Percentiles rank a stretch among this genome's conserved stretches.
Conservation (phyloP, 2,329 filamentous ascomycete species). For the Penicillium sp. region DNA sequence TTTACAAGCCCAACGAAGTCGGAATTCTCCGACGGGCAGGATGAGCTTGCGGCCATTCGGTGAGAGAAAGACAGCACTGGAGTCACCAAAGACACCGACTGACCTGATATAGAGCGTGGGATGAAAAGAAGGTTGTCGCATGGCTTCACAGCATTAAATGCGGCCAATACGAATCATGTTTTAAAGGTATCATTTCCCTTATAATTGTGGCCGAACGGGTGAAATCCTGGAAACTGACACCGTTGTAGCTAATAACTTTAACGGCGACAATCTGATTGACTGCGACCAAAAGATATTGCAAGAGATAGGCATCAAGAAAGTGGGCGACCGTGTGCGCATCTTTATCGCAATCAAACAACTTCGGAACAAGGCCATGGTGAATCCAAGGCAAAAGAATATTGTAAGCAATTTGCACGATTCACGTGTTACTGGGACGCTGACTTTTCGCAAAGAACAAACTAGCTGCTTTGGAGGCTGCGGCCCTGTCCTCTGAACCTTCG, state of each 20-base stretch:
- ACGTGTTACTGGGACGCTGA: slow-evolving; percentile 12
- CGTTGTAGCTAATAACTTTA: slow-evolving; percentile 78
- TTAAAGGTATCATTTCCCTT: slow-evolving; percentile 56
- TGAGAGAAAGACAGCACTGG: slow-evolving; percentile 39
- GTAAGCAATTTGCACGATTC: slow-evolving; percentile 50
- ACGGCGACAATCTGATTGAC: slow-evolving; percentile 92
- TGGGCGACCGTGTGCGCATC: slow-evolving; percentile 91
- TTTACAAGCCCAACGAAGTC: slow-evolving; percentile 87
- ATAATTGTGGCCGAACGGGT: background rate
- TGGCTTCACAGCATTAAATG: slow-evolving; percentile 92
- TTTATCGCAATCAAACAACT: slow-evolving; percentile 83
- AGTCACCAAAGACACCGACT: slow-evolving; percentile 9
- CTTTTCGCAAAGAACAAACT: slow-evolving; percentile 68
- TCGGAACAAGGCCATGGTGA: slow-evolving; percentile 71
- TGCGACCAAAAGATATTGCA: slow-evolving; percentile 96
- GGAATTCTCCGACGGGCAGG: slow-evolving; percentile 78
- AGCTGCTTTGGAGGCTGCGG: slow-evolving; percentile 69
- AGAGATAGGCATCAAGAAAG: slow-evolving; percentile 97
- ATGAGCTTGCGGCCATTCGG: slow-evolving; percentile 72
- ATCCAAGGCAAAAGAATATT: slow-evolving; percentile 80
- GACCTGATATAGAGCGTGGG: slow-evolving; percentile 62
- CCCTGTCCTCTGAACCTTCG: slow-evolving; percentile 64
- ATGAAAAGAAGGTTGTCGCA: slow-evolving; percentile 86
- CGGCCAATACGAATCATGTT: slow-evolving; percentile 87
- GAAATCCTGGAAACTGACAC: slow-evolving; percentile 20